phyloP scores from a whole-genome alignment of 768 basidiomycete genomes.

The Lepiota venenata region DNA sequence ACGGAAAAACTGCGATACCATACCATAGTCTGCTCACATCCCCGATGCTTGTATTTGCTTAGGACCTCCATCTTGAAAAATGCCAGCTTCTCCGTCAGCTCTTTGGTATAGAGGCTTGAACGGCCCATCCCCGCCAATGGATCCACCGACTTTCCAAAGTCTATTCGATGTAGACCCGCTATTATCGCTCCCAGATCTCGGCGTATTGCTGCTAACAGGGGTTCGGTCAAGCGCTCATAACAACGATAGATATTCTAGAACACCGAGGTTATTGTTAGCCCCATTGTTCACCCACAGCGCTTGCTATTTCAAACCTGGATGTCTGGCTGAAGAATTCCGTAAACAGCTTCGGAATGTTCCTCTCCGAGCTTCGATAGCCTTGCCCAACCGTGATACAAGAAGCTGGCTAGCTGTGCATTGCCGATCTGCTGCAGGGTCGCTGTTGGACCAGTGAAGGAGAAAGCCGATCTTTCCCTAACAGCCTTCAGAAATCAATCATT shows the following conservation, averaged over 20 bases:
- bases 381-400: conserved; percentile 73
- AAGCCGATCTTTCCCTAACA: conserved; percentile 74
- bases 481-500: conserved; percentile 40
- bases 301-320: conserved; percentile 47
- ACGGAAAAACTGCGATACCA: conserved; percentile 8
- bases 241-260: conserved; percentile 45
- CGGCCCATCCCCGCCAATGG: conserved; percentile 61
- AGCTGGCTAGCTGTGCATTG: conserved; percentile 78
- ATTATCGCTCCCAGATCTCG: conserved; percentile 81
- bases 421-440: conserved; percentile 76
- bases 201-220: conserved; percentile 63
- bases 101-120: conserved; percentile 87
- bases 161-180: conserved; percentile 79
- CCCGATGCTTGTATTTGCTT: conserved; percentile 63
- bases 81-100: conserved; percentile 81
- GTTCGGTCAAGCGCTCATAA: conserved; percentile 59
- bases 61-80: conserved; percentile 82
- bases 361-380: conserved; percentile 62
- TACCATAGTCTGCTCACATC: conserved; percentile 77
- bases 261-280: background rate
- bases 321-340: conserved; percentile 47
- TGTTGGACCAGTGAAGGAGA: conserved; percentile 68
- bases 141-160: conserved; percentile 73
- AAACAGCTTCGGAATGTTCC: conserved; percentile 64
- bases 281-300: background rate